These are phyloP conservation scores for Annulohypoxylon nitens DNA, from an alignment of 495 filamentous ascomycete genomes.

Conservation along the genomic window DNA sequence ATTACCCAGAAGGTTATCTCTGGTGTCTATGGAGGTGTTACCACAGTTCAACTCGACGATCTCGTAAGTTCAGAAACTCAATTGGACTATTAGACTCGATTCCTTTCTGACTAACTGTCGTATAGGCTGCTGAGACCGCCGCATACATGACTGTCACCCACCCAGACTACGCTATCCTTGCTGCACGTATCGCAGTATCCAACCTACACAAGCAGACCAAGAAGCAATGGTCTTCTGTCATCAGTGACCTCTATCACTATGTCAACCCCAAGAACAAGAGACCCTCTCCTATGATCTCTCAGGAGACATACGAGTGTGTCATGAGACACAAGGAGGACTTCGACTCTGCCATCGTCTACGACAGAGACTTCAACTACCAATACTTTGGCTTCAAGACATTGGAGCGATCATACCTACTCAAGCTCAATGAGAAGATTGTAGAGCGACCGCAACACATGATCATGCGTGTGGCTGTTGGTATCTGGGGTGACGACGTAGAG, in stretches of 20 bases:
- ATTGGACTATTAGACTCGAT: slow-evolving; percentile 8
- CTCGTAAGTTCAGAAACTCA: slow-evolving; percentile 71
- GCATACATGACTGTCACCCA: slow-evolving; percentile 99
- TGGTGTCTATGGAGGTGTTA: slow-evolving; percentile 98
- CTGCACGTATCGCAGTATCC: slow-evolving; percentile 97
- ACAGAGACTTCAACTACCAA: slow-evolving; percentile 99
- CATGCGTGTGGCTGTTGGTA: slow-evolving; percentile 98
- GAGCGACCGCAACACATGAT: slow-evolving; percentile 99
- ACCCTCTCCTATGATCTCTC: slow-evolving; percentile 90
- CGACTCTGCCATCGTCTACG: slow-evolving; percentile 98
- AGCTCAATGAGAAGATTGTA: slow-evolving; percentile 91
- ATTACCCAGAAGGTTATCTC: slow-evolving; percentile 99
- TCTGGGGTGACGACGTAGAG: slow-evolving; percentile 95
- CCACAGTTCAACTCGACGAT: slow-evolving; percentile 94
- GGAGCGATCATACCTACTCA: slow-evolving; percentile 95
- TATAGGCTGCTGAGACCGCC: slow-evolving; percentile 95
- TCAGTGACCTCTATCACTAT: slow-evolving; percentile 95
- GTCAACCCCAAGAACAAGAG: slow-evolving; percentile 93
- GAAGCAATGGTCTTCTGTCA: slow-evolving; percentile 96
- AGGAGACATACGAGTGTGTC: slow-evolving; percentile 87
- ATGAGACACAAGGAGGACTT: slow-evolving; percentile 96
- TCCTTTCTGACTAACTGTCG: slow-evolving; percentile 19
- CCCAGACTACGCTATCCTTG: slow-evolving; percentile 98
- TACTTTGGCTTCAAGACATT: slow-evolving; percentile 99
- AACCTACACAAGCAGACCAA: slow-evolving; percentile 99